Evolutionary conservation across 2,329 filamentous ascomycete species (phyloP), one percentile per base, ranked within the genome.

Genomic region (Curvularia spicifera): DNA sequence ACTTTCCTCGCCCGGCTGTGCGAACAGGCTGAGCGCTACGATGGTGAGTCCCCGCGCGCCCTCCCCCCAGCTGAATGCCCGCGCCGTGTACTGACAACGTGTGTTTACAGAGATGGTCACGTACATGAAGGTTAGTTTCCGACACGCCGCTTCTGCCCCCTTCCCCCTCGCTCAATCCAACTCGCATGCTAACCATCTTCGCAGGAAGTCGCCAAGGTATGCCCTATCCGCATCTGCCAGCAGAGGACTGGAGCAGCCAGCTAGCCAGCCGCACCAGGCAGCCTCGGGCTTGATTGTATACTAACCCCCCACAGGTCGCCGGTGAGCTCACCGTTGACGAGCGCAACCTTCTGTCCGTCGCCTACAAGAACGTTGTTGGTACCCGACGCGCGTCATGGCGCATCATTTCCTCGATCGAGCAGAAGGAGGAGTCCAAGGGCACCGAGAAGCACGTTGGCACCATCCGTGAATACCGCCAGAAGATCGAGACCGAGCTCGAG

Each of bases 21-120:
- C 87, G 95, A 98, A 91, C 95, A 99, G 89, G 95, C 95, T 80
- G 95, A 98, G 88, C 94, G 94, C 80, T 99, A 99, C 84, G 94
- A 99, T 94, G 95, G 86, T 88, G 80, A 81, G 85, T 79, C 66
- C 70, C 52, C 24, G 51, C 58, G 54, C 57, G 58, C 44, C 53
- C 60, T 51, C 57, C 7, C 5, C 39, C 39, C 39, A 56, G 56
- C 60, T 47, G 49, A 29, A 29, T 50, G 58, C 45, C 59, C 57
- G 63, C 67, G 63, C 60, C 53, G 26, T 69, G 39, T 42, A 70
- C 73, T 77, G 71, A 76, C 79, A 51, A 70, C 59, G 58, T 55
- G 13, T 66, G 65, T 67, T 65, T 61, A 67, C 72, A 89, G 87
- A 98, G 85, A 98, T 98, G 94, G 94, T 98, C 75, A 93, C 89